Evolutionary conservation across 192 early-diverging fungal genomes (phyloP).

Genomic region (Gamsiella multidivaricata): DNA sequence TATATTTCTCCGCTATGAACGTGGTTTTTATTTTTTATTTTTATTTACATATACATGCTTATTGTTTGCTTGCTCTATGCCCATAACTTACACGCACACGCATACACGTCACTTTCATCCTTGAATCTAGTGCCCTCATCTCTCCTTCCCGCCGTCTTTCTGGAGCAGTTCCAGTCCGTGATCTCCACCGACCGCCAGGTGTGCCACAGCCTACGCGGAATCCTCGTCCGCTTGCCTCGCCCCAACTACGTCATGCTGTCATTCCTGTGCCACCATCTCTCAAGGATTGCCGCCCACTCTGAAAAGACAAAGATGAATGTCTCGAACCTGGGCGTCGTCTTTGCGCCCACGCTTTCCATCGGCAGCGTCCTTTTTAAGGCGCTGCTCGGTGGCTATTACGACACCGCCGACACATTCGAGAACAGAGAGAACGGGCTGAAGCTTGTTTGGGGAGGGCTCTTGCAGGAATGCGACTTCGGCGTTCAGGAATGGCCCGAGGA

Average conservation of each 20-base stretch:
- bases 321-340: constrained; percentile 69
- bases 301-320: constrained; percentile 70
- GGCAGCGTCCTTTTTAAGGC: constrained; percentile 64
- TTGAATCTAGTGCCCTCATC: constrained; percentile 58
- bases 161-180: constrained; percentile 58
- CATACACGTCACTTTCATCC: background rate
- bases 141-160: constrained; percentile 57
- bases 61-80: background rate
- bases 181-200: constrained; percentile 43
- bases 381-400: constrained; percentile 57
- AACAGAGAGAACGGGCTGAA: constrained; percentile 36
- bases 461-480: constrained; percentile 31
- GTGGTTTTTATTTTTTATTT: too few relatives aligned
- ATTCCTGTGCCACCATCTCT: constrained; percentile 63
- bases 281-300: constrained; percentile 57
- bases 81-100: background rate
- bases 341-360: constrained; percentile 68
- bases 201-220: constrained; percentile 38
- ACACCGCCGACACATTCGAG: constrained; percentile 27
- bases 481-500: constrained; percentile 25
- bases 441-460: constrained; percentile 43
- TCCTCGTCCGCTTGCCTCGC: constrained; percentile 59
- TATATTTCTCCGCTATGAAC: too few relatives aligned
- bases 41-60: background rate
- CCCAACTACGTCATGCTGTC: constrained; percentile 63